These are phyloP conservation scores for Cordyceps javanica DNA, from an alignment of 2,329 filamentous ascomycete species.

Conservation along the genomic window DNA sequence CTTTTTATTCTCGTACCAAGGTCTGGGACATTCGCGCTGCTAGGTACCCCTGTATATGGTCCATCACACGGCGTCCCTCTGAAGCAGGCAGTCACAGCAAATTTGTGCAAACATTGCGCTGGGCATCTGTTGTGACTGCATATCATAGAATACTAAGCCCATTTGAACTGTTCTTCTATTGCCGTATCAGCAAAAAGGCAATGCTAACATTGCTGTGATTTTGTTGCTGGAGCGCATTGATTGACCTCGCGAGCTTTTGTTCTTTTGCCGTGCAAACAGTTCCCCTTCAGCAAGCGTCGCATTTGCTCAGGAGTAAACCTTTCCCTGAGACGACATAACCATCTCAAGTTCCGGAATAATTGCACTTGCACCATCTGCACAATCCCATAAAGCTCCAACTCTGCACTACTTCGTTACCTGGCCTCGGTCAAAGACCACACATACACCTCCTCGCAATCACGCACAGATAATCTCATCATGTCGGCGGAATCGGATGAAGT, in stretches of 20 bases:
- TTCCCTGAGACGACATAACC: background rate
- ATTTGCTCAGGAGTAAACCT: background rate
- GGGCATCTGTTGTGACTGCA: conserved; percentile 5
- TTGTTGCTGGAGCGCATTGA: conserved; percentile 9
- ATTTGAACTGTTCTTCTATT: conserved; percentile 8
- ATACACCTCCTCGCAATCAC: background rate
- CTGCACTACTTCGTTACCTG: background rate
- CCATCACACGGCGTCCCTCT: background rate
- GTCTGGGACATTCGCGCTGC: background rate
- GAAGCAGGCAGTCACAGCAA: background rate
- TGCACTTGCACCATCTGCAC: background rate
- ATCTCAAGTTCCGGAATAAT: background rate
- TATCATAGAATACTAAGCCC: conserved; percentile 9
- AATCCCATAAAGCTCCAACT: background rate
- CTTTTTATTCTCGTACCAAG: background rate
- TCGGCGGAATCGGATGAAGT: conserved; percentile 68
- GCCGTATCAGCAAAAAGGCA: conserved; percentile 6
- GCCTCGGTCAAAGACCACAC: background rate
- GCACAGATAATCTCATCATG: conserved; percentile 28
- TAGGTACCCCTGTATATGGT: background rate
- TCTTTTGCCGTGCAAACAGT: background rate
- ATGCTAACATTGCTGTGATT: conserved; percentile 9
- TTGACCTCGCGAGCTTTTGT: conserved; percentile 4
- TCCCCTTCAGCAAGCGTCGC: background rate
- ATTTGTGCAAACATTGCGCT: background rate